Evolutionary conservation across 371 early-diverging fungal genomes (phyloP).

Genomic region (Mucor mucedo): DNA sequence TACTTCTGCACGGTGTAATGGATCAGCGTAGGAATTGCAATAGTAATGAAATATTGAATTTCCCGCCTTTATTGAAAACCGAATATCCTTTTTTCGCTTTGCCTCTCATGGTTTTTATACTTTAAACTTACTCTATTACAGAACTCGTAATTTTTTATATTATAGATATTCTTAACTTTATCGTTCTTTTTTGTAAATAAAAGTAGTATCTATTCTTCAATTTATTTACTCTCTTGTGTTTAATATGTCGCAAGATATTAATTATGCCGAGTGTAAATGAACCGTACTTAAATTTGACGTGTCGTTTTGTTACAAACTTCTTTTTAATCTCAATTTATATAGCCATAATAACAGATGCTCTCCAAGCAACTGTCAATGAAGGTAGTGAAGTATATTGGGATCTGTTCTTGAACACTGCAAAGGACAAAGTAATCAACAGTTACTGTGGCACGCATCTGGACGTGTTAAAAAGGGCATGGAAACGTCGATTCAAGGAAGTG

Average conservation of each 20-base stretch:
- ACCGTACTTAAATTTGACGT: constrained; percentile 6
- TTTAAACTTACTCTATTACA: too few species aligned
- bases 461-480: constrained; percentile 12
- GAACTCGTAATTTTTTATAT: too few species aligned
- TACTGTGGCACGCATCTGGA: constrained; percentile 14
- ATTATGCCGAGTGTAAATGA: constrained; percentile 11
- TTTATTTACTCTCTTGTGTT: constrained; percentile 4
- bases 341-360: constrained; percentile 12
- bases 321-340: neutral
- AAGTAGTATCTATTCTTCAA: too few species aligned
- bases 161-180: too few species aligned
- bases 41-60: too few species aligned
- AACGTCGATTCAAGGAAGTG: constrained; percentile 8
- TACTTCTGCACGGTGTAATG: too few species aligned
- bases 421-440: constrained; percentile 14
- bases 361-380: constrained; percentile 15
- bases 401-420: constrained; percentile 7
- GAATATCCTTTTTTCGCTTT: too few species aligned
- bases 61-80: too few species aligned
- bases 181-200: too few species aligned
- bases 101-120: too few species aligned
- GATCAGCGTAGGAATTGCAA: too few species aligned
- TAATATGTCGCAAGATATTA: constrained; percentile 15
- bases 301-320: constrained; percentile 13
- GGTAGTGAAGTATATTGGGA: constrained; percentile 17